phyloP scores from a whole-genome alignment of 75 land plant species.

The Pinus tabuliformis region DNA sequence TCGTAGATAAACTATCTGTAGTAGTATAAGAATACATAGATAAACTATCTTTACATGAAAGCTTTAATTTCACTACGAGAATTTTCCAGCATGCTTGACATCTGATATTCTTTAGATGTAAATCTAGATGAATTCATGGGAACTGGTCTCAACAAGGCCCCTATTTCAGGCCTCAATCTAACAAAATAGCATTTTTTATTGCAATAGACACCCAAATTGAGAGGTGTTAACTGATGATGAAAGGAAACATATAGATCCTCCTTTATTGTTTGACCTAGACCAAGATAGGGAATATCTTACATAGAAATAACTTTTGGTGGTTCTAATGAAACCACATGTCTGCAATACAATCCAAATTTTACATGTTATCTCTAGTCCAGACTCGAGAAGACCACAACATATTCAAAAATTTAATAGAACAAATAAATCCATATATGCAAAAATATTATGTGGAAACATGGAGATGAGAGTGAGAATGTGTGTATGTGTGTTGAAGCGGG shows the following conservation, averaged over 20 bases:
- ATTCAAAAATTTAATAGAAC: background rate
- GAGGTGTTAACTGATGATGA: constrained; percentile 71
- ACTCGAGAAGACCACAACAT: background rate
- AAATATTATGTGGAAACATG: too few relatives aligned
- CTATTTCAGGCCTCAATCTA: constrained; percentile 82
- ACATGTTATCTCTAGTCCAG: background rate
- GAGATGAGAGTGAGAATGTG: too few relatives aligned
- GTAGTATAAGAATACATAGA: too few relatives aligned
- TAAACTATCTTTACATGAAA: background rate
- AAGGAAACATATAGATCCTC: constrained; percentile 58
- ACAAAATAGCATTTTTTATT: constrained; percentile 49
- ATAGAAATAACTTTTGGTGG: constrained; percentile 38
- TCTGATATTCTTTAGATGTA: constrained; percentile 51
- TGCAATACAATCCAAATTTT: background rate
- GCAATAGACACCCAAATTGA: constrained; percentile 59
- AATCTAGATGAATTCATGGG: constrained; percentile 54
- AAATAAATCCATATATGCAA: background rate
- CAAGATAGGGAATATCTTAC: constrained; percentile 57
- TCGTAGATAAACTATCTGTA: too few relatives aligned
- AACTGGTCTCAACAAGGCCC: constrained; percentile 76
- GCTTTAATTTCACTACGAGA: constrained; percentile 51
- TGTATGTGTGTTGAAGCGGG: too few relatives aligned
- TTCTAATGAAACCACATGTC: constrained; percentile 3
- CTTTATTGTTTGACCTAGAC: constrained; percentile 51
- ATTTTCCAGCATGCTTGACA: constrained; percentile 89